Base-by-base conservation (phyloP, 805 yeast genomes). In the Kockiozyma suomiensis region DNA sequence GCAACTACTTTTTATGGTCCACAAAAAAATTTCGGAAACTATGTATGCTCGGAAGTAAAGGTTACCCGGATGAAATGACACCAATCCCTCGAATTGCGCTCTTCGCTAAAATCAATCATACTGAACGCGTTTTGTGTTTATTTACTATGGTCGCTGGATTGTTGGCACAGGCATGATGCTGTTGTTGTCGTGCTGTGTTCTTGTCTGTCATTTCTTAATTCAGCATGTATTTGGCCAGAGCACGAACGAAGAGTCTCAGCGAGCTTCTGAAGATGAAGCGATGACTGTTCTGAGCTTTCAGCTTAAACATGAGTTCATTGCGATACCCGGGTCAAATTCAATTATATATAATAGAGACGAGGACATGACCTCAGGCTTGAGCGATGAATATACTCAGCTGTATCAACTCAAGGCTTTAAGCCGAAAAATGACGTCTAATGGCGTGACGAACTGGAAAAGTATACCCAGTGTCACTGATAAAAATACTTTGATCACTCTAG, bases 401-500 rank as follows among this genome's bases (percentile, higher is more conserved):
- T 21, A 21, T 3, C 38, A 33, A 23, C 17, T 30, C n/a, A 13
- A 23, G 19, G 26, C 25, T 2, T 7, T 17, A 8, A 8, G 10
- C 28, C 33, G 33, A 12, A 32, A 35, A 4, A 4, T 23, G 2
- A 26, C 23, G 5, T 19, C 8, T 5, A 47, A 17, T 17, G 50
- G 37, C n/a, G 40, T 7, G 40, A 17, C 40, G 25, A 23, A 40
- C 1, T 15, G 40, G 53, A 17, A 13, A 10, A 17, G 23, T 21
- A 32, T 42, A n/a, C 50, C 46, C 19, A n/a, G 37, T 17, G 75
- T 93, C 7, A 76, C 84, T 1, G 97, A 92, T 72, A 81, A 81
- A 54, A 84, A 83, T 41, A 89, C 97, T 0, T 72, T 93, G 2
- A 76, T 92, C 1, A 76, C 88, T 1, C 74, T 93, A 43, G 98